A percentile compares a stretch with the other conserved stretches of the same genome.
Evolutionary conservation across 768 basidiomycete genomes (phyloP).

Genomic region (Lactarius evosmus): DNA sequence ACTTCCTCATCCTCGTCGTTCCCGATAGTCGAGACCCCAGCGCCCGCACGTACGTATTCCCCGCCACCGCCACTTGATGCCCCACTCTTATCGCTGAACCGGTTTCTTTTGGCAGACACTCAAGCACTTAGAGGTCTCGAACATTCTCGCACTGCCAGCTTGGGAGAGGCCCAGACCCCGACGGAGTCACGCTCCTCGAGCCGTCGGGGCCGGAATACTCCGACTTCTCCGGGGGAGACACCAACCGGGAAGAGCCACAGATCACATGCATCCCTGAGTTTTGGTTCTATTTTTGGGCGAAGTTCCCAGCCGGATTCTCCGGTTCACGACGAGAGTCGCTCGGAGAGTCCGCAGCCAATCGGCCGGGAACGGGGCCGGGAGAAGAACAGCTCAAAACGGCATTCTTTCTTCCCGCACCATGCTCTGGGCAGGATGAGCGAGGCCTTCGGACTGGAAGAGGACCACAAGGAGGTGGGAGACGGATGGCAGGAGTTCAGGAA

Average conservation of each 20-base stretch:
- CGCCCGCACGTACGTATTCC: conserved; percentile 5
- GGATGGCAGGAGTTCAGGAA: conserved; percentile 88
- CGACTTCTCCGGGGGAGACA: not conserved
- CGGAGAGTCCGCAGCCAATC: conserved; percentile 33
- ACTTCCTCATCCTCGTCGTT: conserved; percentile 6
- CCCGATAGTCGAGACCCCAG: not conserved
- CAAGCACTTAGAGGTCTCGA: not conserved
- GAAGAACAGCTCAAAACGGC: conserved; percentile 25
- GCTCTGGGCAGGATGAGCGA: conserved; percentile 41
- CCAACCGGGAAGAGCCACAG: not conserved
- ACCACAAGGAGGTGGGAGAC: conserved; percentile 43
- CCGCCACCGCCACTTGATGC: not conserved
- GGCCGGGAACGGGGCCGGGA: conserved; percentile 31
- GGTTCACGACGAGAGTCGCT: conserved; percentile 13
- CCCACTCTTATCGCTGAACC: not conserved
- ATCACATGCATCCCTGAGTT: not conserved
- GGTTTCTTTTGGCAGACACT: conserved; percentile 1
- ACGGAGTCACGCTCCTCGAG: conserved; percentile 15
- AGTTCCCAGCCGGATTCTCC: conserved; percentile 12
- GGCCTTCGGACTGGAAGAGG: conserved; percentile 42
- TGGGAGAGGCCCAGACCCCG: not conserved
- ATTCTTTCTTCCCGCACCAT: conserved; percentile 35
- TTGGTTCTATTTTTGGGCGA: conserved; percentile 19
- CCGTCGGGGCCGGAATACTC: not conserved
- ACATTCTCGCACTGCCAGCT: not conserved